Percentiles rank a stretch among this genome's conserved stretches.
Evolutionary conservation across 345 rosid genomes (phyloP).

Genomic region (Eucalyptus lansdowneana): DNA sequence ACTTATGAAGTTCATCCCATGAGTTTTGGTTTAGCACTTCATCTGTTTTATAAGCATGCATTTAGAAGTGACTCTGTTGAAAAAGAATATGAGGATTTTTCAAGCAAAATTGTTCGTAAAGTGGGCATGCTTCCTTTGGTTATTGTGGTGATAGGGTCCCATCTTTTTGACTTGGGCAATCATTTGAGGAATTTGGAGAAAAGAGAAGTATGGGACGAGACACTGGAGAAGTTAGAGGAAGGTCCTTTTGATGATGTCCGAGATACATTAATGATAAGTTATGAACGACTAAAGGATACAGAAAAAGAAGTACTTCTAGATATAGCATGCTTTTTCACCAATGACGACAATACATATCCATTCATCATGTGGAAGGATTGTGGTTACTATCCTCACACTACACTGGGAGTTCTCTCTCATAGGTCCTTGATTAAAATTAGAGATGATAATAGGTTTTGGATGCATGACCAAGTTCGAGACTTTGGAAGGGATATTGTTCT

Average conservation of each 20-base stretch:
- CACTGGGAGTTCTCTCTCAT: rapidly evolving
- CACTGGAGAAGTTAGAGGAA: too few relatives aligned
- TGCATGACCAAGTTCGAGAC: too few relatives aligned
- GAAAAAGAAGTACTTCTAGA: not conserved
- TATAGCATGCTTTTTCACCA: not conserved
- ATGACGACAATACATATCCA: not conserved
- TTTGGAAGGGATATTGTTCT: too few relatives aligned
- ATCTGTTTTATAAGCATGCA: not conserved
- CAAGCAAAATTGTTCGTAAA: not conserved
- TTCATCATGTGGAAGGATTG: not conserved
- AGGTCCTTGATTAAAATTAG: too few relatives aligned
- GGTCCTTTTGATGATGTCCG: too few relatives aligned
- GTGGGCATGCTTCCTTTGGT: not conserved
- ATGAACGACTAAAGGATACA: too few relatives aligned
- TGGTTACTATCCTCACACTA: rapidly evolving
- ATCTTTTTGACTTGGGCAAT: not conserved
- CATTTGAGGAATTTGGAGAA: too few relatives aligned
- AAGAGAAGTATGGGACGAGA: too few relatives aligned
- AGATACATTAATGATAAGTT: too few relatives aligned
- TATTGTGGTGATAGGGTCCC: not conserved
- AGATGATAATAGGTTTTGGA: too few relatives aligned
- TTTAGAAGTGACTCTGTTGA: not conserved
- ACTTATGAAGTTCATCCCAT: not conserved
- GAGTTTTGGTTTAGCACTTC: not conserved
- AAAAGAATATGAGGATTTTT: too few relatives aligned